Base-by-base conservation (phyloP, 768 basidiomycete species). In the Chalciporus piperatus region DNA sequence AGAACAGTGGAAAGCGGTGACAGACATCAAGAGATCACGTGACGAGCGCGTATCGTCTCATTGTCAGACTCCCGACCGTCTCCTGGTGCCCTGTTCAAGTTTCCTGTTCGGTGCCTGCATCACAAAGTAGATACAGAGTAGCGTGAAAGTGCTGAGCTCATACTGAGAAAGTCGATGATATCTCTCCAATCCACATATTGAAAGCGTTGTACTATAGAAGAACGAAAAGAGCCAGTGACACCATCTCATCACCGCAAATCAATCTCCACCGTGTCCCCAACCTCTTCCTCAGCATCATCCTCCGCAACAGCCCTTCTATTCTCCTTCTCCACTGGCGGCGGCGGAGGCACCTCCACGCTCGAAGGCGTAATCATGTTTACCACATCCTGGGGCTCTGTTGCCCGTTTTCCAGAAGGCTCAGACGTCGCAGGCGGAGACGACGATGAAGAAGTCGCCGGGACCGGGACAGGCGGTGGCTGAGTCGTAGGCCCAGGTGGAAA, bases 261-360 rank as follows among this genome's bases (percentile, higher is more conserved):
- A 55, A 89, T 86, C 59, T 90, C 89, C 28, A 81, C 88, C 6
- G 86, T 90, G 65, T 85, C 86, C 0, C 88, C 89, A 41, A 90
- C 78, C 27, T 90, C 89, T 47, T 88, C 88, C 33, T 88, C 87
- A 0, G 66, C 78, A 9, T 83, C 68, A 23, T 84, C 85, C 28
- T 82, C 84, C 19, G 67, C 60, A 17, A 68, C 59, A 9, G 68
- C 70, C 54, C 71, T 62, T 47, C 71, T 64, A 30, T 69, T 72
- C 66, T 90, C 86, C 70, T 92, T 89, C 64, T 87, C 85, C 13
- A 88, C 77, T 1, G 86, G 87, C 22, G 89, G 87, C 4, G 89
- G 89, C 0, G 89, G 84, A 4, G 87, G 89, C 6, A 91, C 84
- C 62, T 91, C 87, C 12, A 87, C 84, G 47, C 73, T 83, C 20